Conservation (phyloP, 805 yeast species). For the Monosporozyma aerobia region DNA sequence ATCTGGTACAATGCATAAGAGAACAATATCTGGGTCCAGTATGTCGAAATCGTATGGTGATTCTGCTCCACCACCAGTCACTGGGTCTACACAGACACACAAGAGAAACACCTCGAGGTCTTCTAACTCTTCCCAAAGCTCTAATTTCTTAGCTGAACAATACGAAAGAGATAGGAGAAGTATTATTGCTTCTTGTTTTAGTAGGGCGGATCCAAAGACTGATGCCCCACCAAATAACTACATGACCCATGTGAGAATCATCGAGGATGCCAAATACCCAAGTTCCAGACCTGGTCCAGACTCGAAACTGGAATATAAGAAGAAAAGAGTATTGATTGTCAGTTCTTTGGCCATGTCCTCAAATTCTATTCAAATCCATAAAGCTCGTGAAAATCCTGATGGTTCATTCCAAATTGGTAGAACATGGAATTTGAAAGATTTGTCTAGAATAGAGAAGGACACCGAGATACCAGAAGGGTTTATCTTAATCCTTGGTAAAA, state of each 20-base stretch:
- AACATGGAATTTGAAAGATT: constrained; percentile 78
- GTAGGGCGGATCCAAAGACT: constrained; percentile 33
- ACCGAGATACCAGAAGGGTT: constrained; percentile 46
- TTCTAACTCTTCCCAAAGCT: constrained; percentile 25
- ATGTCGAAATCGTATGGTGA: constrained; percentile 1
- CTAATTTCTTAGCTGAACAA: constrained; percentile 41
- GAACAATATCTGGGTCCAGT: constrained; percentile 15
- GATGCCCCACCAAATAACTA: constrained; percentile 46
- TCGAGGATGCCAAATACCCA: constrained; percentile 67
- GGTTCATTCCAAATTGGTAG: constrained; percentile 81
- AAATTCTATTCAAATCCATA: constrained; percentile 67
- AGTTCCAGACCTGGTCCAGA: constrained; percentile 56
- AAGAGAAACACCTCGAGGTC: constrained; percentile 28
- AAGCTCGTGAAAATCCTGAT: constrained; percentile 73
- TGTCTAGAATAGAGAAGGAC: constrained; percentile 49
- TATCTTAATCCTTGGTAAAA: constrained; percentile 54
- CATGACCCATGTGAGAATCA: constrained; percentile 64
- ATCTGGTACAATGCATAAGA: constrained; percentile 8
- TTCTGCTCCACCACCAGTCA: constrained; percentile 18
- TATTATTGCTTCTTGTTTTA: constrained; percentile 42
- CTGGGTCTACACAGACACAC: constrained; percentile 18
- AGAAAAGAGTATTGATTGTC: constrained; percentile 47
- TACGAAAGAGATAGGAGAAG: constrained; percentile 46
- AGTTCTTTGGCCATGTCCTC: constrained; percentile 46
- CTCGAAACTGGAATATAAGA: constrained; percentile 41